Evolutionary conservation across 225 moss, liverwort and hornwort species (phyloP), one percentile per base, ranked within the genome.

Genomic region (Rhytidiadelphus loreus): DNA sequence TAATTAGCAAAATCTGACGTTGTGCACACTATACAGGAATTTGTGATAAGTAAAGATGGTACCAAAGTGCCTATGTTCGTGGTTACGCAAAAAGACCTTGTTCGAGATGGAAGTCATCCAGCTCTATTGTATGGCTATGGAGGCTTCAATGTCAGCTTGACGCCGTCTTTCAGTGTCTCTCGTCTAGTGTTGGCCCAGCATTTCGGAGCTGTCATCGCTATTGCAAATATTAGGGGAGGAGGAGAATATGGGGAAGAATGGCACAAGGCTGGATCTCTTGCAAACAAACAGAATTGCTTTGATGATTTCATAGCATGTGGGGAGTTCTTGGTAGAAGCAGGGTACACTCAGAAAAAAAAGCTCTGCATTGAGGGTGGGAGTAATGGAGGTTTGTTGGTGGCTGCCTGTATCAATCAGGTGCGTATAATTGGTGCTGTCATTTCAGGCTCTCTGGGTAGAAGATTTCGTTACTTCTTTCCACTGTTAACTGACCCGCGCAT

Each of bases 241-340:
- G 97, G 96, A 80, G 97, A 97, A 57, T 96, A 97, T 26, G 97
- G 97, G 58, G 97, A 97, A 89, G 91, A 97, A 61, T 96, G 97
- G 97, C 97, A 97, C 90, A 96, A 97, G 89, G 93, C 94, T 41
- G 97, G 97, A 19, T 90, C 96, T 85, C 90, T 97, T 83, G 90
- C 92, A 61, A 93, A 93, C 58, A 97, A 97, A 81, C 96, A 97
- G 68, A 97, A 96, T 52, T 95, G 96, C 88, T 96, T 97, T 60
- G 97, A 97, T 91, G 96, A 97, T 82, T 96, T 97, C 88, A 94
- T 95, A 83, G 93, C 95, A 30, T 97, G 97, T 89, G 95, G 94
- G 22, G 95, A 96, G 57, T 96, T 82, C 86, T 91, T 97, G 61
- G 83, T 97, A 48, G 76, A 92, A 43, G 85, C 71, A 53, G 91